Evolutionary conservation across 2,329 filamentous ascomycete species (phyloP).

Genomic region (Talaromyces rugulosus): DNA sequence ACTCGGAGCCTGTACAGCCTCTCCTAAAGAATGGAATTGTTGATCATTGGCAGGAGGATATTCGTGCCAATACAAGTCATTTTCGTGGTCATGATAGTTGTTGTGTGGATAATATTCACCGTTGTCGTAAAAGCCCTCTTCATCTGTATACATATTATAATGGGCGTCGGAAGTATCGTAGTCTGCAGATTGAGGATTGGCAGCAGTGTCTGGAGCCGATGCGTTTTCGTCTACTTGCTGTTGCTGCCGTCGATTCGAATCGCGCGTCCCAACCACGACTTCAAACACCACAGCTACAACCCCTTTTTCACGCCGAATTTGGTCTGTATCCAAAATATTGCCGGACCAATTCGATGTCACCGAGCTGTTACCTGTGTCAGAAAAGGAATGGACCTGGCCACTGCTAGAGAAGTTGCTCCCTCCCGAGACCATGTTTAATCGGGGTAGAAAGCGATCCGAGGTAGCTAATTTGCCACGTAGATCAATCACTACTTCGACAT

Average conservation of each 20-base stretch:
- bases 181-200: conserved; percentile 22
- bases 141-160: conserved; percentile 15
- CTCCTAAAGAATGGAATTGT: conserved; percentile 20
- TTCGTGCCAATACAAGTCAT: conserved; percentile 16
- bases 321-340: conserved; percentile 81
- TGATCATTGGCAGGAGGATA: conserved; percentile 24
- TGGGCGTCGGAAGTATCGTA: conserved; percentile 12
- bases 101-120: conserved; percentile 23
- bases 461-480: conserved; percentile 78
- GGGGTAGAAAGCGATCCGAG: conserved; percentile 63
- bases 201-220: conserved; percentile 19
- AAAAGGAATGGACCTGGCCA: conserved; percentile 29
- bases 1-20: conserved; percentile 40
- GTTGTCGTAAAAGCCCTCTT: conserved; percentile 26
- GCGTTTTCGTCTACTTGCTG: conserved; percentile 31
- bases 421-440: conserved; percentile 47
- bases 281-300: conserved; percentile 87
- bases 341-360: conserved; percentile 44
- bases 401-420: conserved; percentile 42
- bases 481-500: conserved; percentile 88
- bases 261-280: conserved; percentile 77
- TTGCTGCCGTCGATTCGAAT: conserved; percentile 60
- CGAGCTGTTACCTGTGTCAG: conserved; percentile 29
- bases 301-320: conserved; percentile 80
- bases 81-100: conserved; percentile 22